These are phyloP conservation scores for Yamadazyma takamatsuzukensis DNA, from an alignment of 805 yeast species.

Conservation along the genomic window DNA sequence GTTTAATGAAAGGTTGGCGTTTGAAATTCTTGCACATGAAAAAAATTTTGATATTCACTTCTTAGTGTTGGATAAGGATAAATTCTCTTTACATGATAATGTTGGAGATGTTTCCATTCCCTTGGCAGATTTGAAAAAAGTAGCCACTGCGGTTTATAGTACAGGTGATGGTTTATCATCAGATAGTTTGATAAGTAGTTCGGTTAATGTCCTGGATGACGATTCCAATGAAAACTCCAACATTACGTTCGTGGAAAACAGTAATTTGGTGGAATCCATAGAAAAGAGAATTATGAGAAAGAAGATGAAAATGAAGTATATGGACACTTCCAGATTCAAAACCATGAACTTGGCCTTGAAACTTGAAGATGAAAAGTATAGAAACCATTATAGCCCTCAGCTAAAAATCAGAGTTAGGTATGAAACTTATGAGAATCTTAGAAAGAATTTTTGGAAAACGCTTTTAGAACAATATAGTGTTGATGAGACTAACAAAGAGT, in stretches of 20 bases:
- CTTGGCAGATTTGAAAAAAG: constrained; percentile 44
- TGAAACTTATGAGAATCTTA: constrained; percentile 59
- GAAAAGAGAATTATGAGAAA: constrained; percentile 13
- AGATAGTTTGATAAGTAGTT: background rate
- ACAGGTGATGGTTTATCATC: too few relatives aligned
- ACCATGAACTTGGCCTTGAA: constrained; percentile 37
- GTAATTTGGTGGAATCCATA: constrained; percentile 25
- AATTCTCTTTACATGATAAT: constrained; percentile 75
- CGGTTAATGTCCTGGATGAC: too few relatives aligned
- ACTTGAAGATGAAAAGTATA: constrained; percentile 28
- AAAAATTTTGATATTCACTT: constrained; percentile 61
- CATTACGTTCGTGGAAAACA: constrained; percentile 19
- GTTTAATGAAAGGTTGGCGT: constrained; percentile 74
- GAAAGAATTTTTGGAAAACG: constrained; percentile 67
- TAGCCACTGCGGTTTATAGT: constrained; percentile 26
- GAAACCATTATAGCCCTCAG: constrained; percentile 45
- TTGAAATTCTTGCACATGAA: constrained; percentile 71
- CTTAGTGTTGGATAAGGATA: constrained; percentile 79
- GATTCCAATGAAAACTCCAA: constrained; percentile 8
- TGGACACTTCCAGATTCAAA: constrained; percentile 40
- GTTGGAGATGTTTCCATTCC: constrained; percentile 67
- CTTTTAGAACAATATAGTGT: constrained; percentile 51
- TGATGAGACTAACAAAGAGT: constrained; percentile 23
- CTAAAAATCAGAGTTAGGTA: constrained; percentile 61
- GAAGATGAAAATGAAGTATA: constrained; percentile 23